phyloP scores from a whole-genome alignment of 148 eudicot genomes.

The Vaccinium macrocarpon region DNA sequence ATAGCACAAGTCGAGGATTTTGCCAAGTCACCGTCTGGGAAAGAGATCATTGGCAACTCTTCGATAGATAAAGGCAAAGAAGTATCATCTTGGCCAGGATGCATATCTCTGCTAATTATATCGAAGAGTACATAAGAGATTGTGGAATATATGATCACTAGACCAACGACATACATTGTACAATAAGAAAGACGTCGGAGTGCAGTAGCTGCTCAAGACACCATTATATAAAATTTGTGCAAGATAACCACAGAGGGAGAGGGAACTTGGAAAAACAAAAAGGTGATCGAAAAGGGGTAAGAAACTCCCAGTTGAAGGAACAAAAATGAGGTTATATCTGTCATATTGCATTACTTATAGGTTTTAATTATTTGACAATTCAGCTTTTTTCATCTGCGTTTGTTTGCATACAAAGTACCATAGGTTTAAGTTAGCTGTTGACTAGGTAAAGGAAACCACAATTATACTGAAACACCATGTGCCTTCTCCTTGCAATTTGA shows the following conservation, averaged over 20 bases:
- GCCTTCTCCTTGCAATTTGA: not conserved
- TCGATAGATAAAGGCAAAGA: conserved; percentile 15
- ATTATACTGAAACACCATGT: not conserved
- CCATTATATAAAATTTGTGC: not conserved
- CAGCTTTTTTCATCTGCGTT: not conserved
- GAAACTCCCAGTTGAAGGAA: not conserved
- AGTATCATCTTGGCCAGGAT: not conserved
- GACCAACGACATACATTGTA: conserved; percentile 17
- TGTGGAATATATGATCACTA: conserved; percentile 24
- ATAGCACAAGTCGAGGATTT: conserved; percentile 22
- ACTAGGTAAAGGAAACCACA: not conserved
- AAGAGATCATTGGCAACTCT: conserved; percentile 29
- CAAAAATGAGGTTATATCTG: not conserved
- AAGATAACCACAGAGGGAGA: not conserved
- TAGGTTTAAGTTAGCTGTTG: not conserved
- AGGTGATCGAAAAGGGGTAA: not conserved
- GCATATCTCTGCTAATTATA: not conserved
- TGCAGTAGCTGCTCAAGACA: not conserved
- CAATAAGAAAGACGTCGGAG: conserved; percentile 8
- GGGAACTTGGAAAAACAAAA: not conserved
- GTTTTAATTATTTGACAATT: not conserved
- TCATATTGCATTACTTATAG: not conserved
- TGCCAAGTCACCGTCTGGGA: not conserved
- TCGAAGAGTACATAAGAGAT: conserved; percentile 27
- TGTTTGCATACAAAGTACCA: not conserved